Base-by-base conservation (phyloP, 2,329 filamentous ascomycete species). In the Paraconiothyrium sp. region DNA sequence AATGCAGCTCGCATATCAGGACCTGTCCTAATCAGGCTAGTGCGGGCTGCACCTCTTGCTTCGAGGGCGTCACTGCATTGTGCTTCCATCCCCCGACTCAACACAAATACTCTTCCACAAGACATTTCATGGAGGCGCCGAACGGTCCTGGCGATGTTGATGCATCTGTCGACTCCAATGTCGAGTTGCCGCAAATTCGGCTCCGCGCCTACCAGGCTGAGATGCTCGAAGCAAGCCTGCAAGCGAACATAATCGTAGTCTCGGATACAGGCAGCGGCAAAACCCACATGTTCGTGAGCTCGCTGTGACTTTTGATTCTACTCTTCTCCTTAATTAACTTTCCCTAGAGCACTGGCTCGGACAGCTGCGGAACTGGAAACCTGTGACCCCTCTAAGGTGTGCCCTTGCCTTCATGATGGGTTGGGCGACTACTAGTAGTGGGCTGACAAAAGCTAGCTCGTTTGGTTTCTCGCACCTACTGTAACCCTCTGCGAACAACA, bases 261-360 rank as follows among this genome's bases (percentile, higher is more conserved):
- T 83, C 84, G 80, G 81, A 83, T 55, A 84, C 82, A 2, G 82
- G 82, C 32, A 81, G 78, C 60, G 82, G 82, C 13, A 84, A 84
- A 67, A 84, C 82, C 14, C 79, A 82, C 51, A 77, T 84, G 77
- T 76, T 65, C 13, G 55, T 54, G 10, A 27, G 44, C n/a, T 16
- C 35, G 27, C 24, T 32, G 14, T 10, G 39, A 1, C 57, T 14
- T 14, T 20, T 13, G 35, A n/a, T 7, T 20, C 10, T 37, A 1
- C 24, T 32, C 14, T 4, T 9, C 27, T n/a, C 48, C 22, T 9
- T 30, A 22, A 41, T 60, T 75, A 48, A 76, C 46, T 43, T 16
- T 43, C 22, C 32, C n/a, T 41, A 77, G 78, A 67, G 81, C 81
- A 43, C 72, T 83, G 43, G 76, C 78, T 32, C 79, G 82, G n/a